Evolutionary conservation across 371 early-diverging fungal genomes (phyloP).

Genomic region (Dichotomocladium elegans): DNA sequence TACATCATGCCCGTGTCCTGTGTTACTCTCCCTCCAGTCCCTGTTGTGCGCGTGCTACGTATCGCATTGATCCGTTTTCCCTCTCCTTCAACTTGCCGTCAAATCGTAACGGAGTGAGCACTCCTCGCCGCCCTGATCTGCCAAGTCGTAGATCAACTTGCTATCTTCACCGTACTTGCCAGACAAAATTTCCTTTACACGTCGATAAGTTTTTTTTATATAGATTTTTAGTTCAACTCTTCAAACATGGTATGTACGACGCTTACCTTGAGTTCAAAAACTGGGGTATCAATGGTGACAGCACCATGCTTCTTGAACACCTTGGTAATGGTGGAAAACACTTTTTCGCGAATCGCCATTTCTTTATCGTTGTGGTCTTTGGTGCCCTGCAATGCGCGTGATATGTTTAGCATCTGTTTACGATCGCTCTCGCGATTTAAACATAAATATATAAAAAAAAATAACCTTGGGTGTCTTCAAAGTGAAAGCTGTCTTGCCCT

Average conservation of each 20-base stretch:
- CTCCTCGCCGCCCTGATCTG: conserved; percentile 98
- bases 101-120: conserved; percentile 98
- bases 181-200: conserved; percentile 81
- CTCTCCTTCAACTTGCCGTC: conserved; percentile 58
- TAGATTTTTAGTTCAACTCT: not conserved
- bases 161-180: conserved; percentile 99
- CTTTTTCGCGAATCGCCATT: conserved; percentile 90
- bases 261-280: conserved; percentile 92
- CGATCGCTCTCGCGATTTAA: not conserved
- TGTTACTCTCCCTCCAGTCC: too few species aligned
- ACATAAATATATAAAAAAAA: not conserved
- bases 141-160: conserved; percentile 98
- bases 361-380: conserved; percentile 94
- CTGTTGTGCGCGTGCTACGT: too few species aligned
- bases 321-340: conserved; percentile 80
- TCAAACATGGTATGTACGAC: not conserved
- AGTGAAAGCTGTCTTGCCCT: conserved; percentile 39
- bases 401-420: not conserved
- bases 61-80: not conserved
- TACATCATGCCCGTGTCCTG: too few species aligned
- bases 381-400: conserved; percentile 65
- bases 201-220: not conserved
- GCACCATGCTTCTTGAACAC: conserved; percentile 97
- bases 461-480: conserved; percentile 75
- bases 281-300: conserved; percentile 98